These are phyloP conservation scores for Elsinoe necatrix DNA, from an alignment of 2,329 filamentous ascomycete species.

Conservation along the genomic window DNA sequence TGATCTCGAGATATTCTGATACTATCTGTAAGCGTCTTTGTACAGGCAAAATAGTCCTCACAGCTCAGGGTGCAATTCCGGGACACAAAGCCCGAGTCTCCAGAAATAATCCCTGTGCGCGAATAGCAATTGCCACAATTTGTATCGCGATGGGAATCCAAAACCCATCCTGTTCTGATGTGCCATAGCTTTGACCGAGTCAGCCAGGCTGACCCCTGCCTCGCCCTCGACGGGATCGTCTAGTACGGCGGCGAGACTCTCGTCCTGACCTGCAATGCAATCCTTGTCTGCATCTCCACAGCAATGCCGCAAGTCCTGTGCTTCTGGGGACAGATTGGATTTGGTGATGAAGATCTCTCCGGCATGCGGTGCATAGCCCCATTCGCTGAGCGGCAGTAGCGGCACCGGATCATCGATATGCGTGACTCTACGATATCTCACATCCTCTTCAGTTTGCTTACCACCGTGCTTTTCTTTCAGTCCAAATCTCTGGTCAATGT, in stretches of 20 bases:
- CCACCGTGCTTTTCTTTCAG: slow-evolving; percentile 22
- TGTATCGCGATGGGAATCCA: slow-evolving; percentile 48
- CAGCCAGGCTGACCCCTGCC: not conserved
- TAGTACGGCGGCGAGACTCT: slow-evolving; percentile 22
- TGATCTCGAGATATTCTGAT: no score
- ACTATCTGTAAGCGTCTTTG: not conserved
- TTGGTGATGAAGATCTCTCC: slow-evolving; percentile 84
- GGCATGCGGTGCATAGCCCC: slow-evolving; percentile 77
- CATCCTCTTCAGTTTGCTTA: slow-evolving; percentile 23
- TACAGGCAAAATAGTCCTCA: not conserved
- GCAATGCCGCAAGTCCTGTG: slow-evolving; percentile 63
- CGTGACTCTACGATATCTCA: slow-evolving; percentile 66
- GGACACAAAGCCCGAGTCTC: slow-evolving; percentile 81
- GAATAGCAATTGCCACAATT: slow-evolving; percentile 88
- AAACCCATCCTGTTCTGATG: slow-evolving; percentile 10
- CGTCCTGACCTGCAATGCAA: slow-evolving; percentile 60
- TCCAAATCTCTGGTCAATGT: slow-evolving; percentile 46
- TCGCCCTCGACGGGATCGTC: not conserved
- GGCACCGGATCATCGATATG: slow-evolving; percentile 84
- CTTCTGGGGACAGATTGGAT: slow-evolving; percentile 55
- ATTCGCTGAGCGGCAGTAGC: slow-evolving; percentile 73
- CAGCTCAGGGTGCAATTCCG: slow-evolving; percentile 29
- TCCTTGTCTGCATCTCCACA: slow-evolving; percentile 58
- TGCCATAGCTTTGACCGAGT: slow-evolving; percentile 11
- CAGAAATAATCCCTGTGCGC: slow-evolving; percentile 96